Conservation (phyloP, 1,284 basidiomycete genomes). For the Blastosporella zonata region DNA sequence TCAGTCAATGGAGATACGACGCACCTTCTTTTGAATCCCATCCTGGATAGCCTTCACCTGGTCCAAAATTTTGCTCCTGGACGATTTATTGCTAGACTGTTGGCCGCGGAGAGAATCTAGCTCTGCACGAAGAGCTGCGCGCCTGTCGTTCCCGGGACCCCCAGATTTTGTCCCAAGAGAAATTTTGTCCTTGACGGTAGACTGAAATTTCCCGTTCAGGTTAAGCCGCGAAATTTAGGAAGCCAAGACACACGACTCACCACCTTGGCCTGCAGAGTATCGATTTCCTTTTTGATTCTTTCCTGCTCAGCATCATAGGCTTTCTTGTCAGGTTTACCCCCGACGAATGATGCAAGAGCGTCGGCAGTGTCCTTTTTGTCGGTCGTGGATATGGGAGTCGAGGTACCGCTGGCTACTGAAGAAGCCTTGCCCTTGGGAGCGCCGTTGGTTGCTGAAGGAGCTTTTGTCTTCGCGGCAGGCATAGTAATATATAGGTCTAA, state of each 20-base stretch:
- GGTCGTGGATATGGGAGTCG: slow-evolving; percentile 42
- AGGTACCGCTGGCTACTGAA: slow-evolving; percentile 39
- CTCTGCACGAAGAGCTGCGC: slow-evolving; percentile 76
- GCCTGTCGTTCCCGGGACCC: slow-evolving; percentile 65
- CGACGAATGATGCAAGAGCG: slow-evolving; percentile 31
- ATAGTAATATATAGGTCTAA: slow-evolving; percentile 37
- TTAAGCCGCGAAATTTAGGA: slow-evolving; percentile 8
- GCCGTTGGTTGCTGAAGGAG: slow-evolving; percentile 41
- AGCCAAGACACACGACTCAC: slow-evolving; percentile 47
- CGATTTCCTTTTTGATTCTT: slow-evolving; percentile 79
- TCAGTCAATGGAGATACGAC: slow-evolving; percentile 18
- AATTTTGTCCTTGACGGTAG: slow-evolving; percentile 79
- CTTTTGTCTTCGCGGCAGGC: slow-evolving; percentile 53
- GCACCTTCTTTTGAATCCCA: slow-evolving; percentile 78
- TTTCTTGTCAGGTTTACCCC: slow-evolving; percentile 78
- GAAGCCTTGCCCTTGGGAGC: slow-evolving; percentile 38
- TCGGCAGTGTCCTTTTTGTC: slow-evolving; percentile 47
- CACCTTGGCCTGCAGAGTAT: slow-evolving; percentile 73
- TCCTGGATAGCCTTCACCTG: slow-evolving; percentile 86
- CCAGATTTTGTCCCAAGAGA: slow-evolving; percentile 53
- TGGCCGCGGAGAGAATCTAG: slow-evolving; percentile 78
- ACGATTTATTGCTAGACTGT: slow-evolving; percentile 79
- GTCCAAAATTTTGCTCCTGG: slow-evolving; percentile 76
- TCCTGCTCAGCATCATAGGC: slow-evolving; percentile 83
- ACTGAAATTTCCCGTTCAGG: slow-evolving; percentile 42